These are phyloP conservation scores for Ramularia collo-cygni DNA, from an alignment of 2,329 filamentous ascomycete species.

Conservation along the genomic window DNA sequence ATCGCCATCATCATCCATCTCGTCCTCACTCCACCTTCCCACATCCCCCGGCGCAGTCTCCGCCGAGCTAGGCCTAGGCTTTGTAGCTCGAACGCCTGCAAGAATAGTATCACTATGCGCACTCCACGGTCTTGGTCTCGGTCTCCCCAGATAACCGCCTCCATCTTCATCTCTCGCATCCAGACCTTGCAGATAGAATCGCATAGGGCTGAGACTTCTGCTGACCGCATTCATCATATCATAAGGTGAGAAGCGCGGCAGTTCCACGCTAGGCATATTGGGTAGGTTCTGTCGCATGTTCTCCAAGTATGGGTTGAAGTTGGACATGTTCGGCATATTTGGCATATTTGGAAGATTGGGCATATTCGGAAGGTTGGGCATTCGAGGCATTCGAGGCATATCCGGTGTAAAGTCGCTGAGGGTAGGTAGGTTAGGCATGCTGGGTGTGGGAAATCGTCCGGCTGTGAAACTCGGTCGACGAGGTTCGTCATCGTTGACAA, in stretches of 20 bases:
- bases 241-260: slow-evolving; percentile 37
- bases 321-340: slow-evolving; percentile 21
- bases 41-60: slow-evolving; percentile 19
- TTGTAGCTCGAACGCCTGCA: too few relatives aligned
- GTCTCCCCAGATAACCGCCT: slow-evolving; percentile 10
- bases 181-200: slow-evolving; percentile 36
- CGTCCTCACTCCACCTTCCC: slow-evolving; percentile 21
- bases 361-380: slow-evolving; percentile 25
- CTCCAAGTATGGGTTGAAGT: slow-evolving; percentile 24
- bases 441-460: slow-evolving; percentile 23
- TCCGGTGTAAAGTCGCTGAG: slow-evolving; percentile 20
- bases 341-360: slow-evolving; percentile 24
- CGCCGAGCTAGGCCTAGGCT: slow-evolving; percentile 16
- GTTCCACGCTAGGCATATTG: slow-evolving; percentile 26
- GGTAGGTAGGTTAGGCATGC: slow-evolving; percentile 23
- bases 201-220: slow-evolving; percentile 39
- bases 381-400: slow-evolving; percentile 20
- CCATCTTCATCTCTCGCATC: slow-evolving; percentile 20
- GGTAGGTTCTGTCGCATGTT: slow-evolving; percentile 11
- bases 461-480: slow-evolving; percentile 23
- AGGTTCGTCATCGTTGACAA: slow-evolving; percentile 25
- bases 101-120: slow-evolving; percentile 14
- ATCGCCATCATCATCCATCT: slow-evolving; percentile 26
- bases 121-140: slow-evolving; percentile 11
- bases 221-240: slow-evolving; percentile 42